phyloP scores from a whole-genome alignment of 345 rosid species.

The Gossypium longicalyx region DNA sequence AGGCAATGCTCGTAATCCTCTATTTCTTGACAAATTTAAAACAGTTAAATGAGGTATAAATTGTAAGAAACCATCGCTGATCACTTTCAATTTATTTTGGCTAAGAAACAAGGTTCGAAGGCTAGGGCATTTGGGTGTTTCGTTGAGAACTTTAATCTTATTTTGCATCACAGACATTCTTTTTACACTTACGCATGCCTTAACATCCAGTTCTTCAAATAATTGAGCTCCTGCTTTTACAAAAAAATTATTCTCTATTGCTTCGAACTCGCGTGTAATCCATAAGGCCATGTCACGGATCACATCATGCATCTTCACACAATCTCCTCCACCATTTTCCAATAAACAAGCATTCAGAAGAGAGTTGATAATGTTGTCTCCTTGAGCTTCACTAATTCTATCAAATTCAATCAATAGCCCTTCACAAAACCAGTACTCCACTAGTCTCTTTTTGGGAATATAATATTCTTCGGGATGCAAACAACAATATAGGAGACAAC shows the following conservation, averaged over 20 bases:
- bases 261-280: neutral
- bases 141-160: neutral
- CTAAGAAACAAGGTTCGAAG: constrained; percentile 26
- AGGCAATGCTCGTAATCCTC: constrained; percentile 10
- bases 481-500: constrained; percentile 18
- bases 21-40: neutral
- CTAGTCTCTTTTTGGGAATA: neutral
- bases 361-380: neutral
- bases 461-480: neutral
- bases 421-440: neutral
- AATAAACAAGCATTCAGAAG: neutral
- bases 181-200: neutral
- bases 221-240: neutral
- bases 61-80: constrained; percentile 15
- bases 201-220: neutral
- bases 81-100: neutral
- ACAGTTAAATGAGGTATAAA: neutral
- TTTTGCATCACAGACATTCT: neutral
- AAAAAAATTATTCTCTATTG: neutral
- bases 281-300: neutral
- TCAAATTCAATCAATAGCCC: neutral
- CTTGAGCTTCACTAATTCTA: neutral
- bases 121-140: neutral
- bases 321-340: neutral
- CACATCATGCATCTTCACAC: constrained; percentile 38